Percentiles rank a stretch among this genome's conserved stretches.
Evolutionary conservation across 2,329 filamentous ascomycete genomes (phyloP).

Genomic region (Chaetothyriales sp.): DNA sequence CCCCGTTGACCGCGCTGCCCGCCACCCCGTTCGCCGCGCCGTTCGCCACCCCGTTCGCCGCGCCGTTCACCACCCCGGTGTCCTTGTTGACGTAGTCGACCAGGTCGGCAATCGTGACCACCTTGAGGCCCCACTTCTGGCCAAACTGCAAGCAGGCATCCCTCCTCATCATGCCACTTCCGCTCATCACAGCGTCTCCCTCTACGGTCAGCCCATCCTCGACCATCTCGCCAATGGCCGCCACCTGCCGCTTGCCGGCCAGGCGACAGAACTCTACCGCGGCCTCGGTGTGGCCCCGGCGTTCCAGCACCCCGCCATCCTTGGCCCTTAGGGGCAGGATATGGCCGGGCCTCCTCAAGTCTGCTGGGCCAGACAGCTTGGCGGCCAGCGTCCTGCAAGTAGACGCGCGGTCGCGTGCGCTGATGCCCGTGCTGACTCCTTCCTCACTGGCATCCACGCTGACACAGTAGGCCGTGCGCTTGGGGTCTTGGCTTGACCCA

Average conservation of each 20-base stretch:
- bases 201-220: constrained; percentile 60
- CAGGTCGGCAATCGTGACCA: constrained; percentile 90
- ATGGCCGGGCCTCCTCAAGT: constrained; percentile 75
- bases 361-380: constrained; percentile 39
- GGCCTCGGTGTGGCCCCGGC: constrained; percentile 84
- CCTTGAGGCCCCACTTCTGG: constrained; percentile 73
- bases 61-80: constrained; percentile 41
- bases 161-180: constrained; percentile 68
- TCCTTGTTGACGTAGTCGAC: constrained; percentile 64
- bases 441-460: constrained; percentile 67
- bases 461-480: constrained; percentile 85
- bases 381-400: constrained; percentile 69
- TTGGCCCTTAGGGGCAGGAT: constrained; percentile 72
- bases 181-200: constrained; percentile 33
- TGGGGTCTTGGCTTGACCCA: constrained; percentile 57
- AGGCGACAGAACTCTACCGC: constrained; percentile 79
- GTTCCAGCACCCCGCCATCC: constrained; percentile 64
- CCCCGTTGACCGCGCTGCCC: no score
- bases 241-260: constrained; percentile 61
- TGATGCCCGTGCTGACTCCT: constrained; percentile 75
- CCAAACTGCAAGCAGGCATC: constrained; percentile 84
- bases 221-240: constrained; percentile 82
- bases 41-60: no score
- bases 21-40: not conserved
- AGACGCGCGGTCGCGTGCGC: constrained; percentile 70